These are phyloP conservation scores for Colletotrichum somersetense DNA, from an alignment of 2,329 filamentous ascomycete genomes.

Conservation along the genomic window DNA sequence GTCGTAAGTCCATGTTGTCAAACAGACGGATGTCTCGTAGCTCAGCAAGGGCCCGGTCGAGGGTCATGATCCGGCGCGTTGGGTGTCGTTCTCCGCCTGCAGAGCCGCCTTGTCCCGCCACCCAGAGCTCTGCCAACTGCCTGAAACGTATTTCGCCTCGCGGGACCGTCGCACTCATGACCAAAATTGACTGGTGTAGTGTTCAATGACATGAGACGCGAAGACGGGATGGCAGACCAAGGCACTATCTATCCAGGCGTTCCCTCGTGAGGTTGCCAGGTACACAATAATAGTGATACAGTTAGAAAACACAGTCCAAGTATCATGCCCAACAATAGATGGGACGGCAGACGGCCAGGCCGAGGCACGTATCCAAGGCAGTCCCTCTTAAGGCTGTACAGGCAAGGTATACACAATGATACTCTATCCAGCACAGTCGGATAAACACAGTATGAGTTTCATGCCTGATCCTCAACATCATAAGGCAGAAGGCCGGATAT, in stretches of 20 bases:
- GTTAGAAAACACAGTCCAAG: too few relatives aligned
- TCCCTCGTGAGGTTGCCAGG: too few relatives aligned
- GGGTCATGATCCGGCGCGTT: background rate
- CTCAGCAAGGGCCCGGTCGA: background rate
- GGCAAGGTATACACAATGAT: too few relatives aligned
- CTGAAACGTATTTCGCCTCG: constrained; percentile 18
- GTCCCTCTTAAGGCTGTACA: too few relatives aligned
- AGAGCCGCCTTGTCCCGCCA: constrained; percentile 36
- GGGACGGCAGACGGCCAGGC: too few relatives aligned
- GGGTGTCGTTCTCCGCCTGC: constrained; percentile 6
- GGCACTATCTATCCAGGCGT: too few relatives aligned
- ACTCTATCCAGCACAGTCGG: too few relatives aligned
- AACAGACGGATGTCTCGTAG: background rate
- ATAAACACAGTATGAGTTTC: too few relatives aligned
- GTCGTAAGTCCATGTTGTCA: background rate
- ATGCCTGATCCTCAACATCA: too few relatives aligned
- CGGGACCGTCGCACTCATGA: background rate
- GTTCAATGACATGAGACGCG: background rate
- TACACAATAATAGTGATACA: too few relatives aligned
- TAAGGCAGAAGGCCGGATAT: background rate
- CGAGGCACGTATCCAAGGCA: too few relatives aligned
- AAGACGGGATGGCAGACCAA: background rate
- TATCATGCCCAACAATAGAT: too few relatives aligned
- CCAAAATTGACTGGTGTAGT: background rate
- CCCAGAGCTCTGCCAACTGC: background rate